Base-by-base conservation (phyloP, 257 asterid genomes). In the Salvia hispanica region DNA sequence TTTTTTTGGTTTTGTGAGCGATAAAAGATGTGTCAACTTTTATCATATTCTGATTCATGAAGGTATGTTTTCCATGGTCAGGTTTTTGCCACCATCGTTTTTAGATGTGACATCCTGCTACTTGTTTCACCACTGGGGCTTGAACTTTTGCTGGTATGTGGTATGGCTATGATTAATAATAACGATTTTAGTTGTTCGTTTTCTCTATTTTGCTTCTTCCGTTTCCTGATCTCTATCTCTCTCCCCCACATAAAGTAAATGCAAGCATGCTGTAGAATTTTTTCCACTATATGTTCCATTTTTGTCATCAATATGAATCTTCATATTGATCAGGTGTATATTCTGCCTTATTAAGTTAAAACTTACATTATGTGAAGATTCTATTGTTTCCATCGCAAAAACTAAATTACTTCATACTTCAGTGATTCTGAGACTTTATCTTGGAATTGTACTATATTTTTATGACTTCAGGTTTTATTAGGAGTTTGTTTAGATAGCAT, bases 91-190 rank as follows among this genome's bases (percentile, higher is more conserved):
- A 90, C 95, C 28, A 37, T 84, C 60, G 74, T 88, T 77, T 87
- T 94, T 86, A 87, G 97, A 88, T 94, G 99, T 47, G 99, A 94
- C 81, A 80, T 91, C 69, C 78, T 91, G 78, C 77, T 94, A 61
- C 97, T 94, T 68, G 71, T 83, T 73, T 66, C 88, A 58, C 97
- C 99, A 59, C 65, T 94, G 60, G 96, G 95, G 75, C 80, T 91
- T 78, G 85, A 82, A 83, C 87, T 94, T 56, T 70, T 91, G 77
- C 85, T 91, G 97, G 99, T 91, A 87, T 63, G 87, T 67, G 72
- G 46, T 70, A 47, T 62, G 33, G 45, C 59, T 46, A 25, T 57
- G 45, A 62, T 33, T 37, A 62, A 18, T 58, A 36, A 21, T 56
- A 11, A 70, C 73, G 7, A 46, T 48, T 40, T 68, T 15, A 25